Evolutionary conservation across 2,329 filamentous ascomycete genomes (phyloP), one percentile per base, ranked within the genome.

Genomic region (Septoria petroselini): DNA sequence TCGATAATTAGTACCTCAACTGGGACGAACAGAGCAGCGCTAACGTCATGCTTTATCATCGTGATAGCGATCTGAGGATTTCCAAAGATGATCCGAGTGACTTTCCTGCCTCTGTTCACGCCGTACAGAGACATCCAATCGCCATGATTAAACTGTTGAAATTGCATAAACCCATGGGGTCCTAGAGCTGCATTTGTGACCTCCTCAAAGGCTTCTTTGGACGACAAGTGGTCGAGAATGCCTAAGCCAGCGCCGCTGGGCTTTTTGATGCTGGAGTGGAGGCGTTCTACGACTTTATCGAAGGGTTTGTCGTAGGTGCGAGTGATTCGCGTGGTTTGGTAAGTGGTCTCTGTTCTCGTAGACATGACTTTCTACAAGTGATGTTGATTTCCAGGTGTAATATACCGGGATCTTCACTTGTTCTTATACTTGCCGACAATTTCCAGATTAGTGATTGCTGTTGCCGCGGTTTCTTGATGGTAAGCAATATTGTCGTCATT

Each of bases 1-100:
- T 55, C 53, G 12, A 52, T 27, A 14, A 55, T 38, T 12, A 52
- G 25, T 12, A 34, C 53, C 45, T 55, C 54, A 19, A 53, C 57
- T 48, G 54, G 52, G 41, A 45, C 55, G 43, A 55, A 55, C 43
- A 53, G 50, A 38, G 35, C 55, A 39, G 49, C 57, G 40, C 33
- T 51, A 52, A 53, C 39, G 46, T 55, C 52, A 48, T 50, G 53
- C 45, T 45, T 42, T 9, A 51, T 19, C 50, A 57, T 51, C 14
- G 53, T 52, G 8, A 55, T 50, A 14, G 53, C 53, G 17, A 55
- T 47, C 29, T 52, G 49, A 21, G 49, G 52, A 33, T 55, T 55
- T 19, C 52, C 52, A 30, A 55, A 55, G 18, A 55, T 42, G 29
- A 55, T 50, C 9, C 53, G 34, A 11, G 41, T 34, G 14, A 52